Evolutionary conservation across 176 grass and related monocot species (phyloP).

Genomic region (Triticum dicoccoides): DNA sequence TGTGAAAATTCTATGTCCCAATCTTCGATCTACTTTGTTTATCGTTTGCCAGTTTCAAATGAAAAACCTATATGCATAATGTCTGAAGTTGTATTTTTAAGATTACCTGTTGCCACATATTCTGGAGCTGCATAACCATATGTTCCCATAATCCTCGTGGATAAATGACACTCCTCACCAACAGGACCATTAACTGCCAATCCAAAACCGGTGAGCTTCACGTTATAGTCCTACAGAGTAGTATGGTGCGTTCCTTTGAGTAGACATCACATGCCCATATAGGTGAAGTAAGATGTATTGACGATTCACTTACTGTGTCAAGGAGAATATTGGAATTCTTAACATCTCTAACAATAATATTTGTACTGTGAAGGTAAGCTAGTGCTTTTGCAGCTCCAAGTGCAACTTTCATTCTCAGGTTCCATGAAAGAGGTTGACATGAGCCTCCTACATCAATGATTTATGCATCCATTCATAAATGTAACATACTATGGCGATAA

Average conservation of each 20-base stretch:
- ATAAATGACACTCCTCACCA: no score
- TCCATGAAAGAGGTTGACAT: slow-evolving; percentile 78
- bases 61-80: no score
- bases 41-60: no score
- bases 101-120: no score
- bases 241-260: slow-evolving; percentile 22
- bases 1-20: no score
- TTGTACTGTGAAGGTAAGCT: slow-evolving; percentile 77
- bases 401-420: slow-evolving; percentile 89
- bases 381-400: slow-evolving; percentile 82
- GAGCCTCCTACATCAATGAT: slow-evolving; percentile 58
- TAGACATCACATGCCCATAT: background rate
- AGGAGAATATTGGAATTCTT: slow-evolving; percentile 89
- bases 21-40: no score
- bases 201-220: no score
- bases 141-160: no score
- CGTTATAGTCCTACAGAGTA: slow-evolving; percentile 27
- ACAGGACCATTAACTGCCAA: no score
- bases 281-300: background rate
- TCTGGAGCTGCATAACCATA: no score
- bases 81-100: no score
- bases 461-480: slow-evolving; percentile 17
- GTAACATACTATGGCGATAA: background rate
- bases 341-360: slow-evolving; percentile 94
- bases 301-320: slow-evolving; percentile 52